Conservation (phyloP, 768 basidiomycete genomes). For the Stropharia rugosoannulata region DNA sequence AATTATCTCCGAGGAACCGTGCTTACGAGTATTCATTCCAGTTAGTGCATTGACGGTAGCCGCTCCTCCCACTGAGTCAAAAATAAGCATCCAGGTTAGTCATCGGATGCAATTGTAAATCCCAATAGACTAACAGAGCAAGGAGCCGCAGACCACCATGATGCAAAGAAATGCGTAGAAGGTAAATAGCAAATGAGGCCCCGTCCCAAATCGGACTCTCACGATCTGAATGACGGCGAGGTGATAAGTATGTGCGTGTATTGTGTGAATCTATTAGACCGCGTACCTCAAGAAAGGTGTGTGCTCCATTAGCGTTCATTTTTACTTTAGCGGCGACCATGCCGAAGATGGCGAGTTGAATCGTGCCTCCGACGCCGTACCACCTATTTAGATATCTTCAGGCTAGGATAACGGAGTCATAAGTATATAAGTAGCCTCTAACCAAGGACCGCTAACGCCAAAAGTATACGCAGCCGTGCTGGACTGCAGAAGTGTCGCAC, state of each 20-base stretch:
- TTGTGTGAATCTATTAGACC: not conserved
- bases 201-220: constrained; percentile 45
- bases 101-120: not conserved
- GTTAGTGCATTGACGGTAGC: constrained; percentile 45
- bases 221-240: constrained; percentile 37
- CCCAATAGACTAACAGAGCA: constrained; percentile 36
- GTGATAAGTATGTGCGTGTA: not conserved
- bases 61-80: constrained; percentile 38
- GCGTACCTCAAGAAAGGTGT: constrained; percentile 52
- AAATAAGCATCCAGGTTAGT: not conserved
- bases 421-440: not conserved
- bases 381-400: constrained; percentile 29
- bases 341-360: constrained; percentile 52
- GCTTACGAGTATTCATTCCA: constrained; percentile 37
- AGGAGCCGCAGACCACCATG: constrained; percentile 48
- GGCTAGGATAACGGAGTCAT: not conserved
- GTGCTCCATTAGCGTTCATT: constrained; percentile 56
- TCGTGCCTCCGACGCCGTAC: constrained; percentile 52
- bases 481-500: constrained; percentile 53
- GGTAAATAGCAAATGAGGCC: constrained; percentile 46
- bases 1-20: not conserved
- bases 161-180: constrained; percentile 53
- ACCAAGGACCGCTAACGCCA: constrained; percentile 52
- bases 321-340: constrained; percentile 57
- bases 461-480: constrained; percentile 52